phyloP scores from a whole-genome alignment of 2,329 filamentous ascomycete species.

The Madurella fahalii region DNA sequence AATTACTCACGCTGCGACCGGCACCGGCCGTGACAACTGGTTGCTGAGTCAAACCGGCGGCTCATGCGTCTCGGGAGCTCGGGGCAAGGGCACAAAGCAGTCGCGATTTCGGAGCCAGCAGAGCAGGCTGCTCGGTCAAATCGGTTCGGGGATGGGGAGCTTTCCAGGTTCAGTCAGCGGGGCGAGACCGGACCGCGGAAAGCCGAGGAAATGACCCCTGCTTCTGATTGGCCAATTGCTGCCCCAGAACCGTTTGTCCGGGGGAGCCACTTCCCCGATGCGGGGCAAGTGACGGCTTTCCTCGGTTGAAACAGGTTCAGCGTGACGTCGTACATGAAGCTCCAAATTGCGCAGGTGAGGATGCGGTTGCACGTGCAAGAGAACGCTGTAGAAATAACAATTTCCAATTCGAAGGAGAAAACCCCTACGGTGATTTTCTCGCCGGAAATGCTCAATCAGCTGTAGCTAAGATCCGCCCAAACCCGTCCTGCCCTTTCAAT shows the following conservation, averaged over 20 bases:
- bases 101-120: neutral
- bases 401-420: too few species aligned
- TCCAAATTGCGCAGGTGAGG: neutral
- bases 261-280: constrained; percentile 12
- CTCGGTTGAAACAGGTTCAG: constrained; percentile 23
- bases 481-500: too few species aligned
- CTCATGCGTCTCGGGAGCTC: neutral
- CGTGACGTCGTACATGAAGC: constrained; percentile 16
- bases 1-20: neutral
- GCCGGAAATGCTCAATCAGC: too few species aligned
- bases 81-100: neutral
- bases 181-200: neutral
- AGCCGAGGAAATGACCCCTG: constrained; percentile 12
- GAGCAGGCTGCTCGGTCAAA: neutral
- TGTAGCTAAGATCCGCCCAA: too few species aligned
- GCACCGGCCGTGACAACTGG: neutral
- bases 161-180: neutral
- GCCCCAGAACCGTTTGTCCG: constrained; percentile 24
- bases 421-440: too few species aligned
- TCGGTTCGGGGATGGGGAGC: constrained; percentile 12
- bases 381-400: neutral
- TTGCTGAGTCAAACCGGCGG: neutral
- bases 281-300: constrained; percentile 25
- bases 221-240: constrained; percentile 25
- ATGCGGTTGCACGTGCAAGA: neutral